Percentiles rank a stretch among this genome's conserved stretches.
These are phyloP conservation scores for Candida glucosophila DNA, from an alignment of 1,139 yeast species.

Conservation along the genomic window DNA sequence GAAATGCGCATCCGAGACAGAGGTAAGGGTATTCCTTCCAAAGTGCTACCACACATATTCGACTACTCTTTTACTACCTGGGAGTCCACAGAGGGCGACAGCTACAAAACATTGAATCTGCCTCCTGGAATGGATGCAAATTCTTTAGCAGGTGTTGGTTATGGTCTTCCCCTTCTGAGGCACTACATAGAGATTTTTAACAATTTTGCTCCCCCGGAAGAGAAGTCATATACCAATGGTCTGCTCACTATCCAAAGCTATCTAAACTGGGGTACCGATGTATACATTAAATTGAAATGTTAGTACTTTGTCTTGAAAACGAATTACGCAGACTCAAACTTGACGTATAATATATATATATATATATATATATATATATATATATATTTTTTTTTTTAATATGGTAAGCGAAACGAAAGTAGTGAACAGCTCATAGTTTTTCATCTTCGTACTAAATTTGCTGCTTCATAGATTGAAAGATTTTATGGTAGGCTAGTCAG, in stretches of 20 bases:
- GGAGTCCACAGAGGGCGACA: slow-evolving; percentile 50
- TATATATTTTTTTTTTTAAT: too few relatives aligned
- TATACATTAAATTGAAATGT: slow-evolving; percentile 23
- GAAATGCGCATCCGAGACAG: slow-evolving; percentile 73
- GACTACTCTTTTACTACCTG: slow-evolving; percentile 83
- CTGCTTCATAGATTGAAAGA: too few relatives aligned
- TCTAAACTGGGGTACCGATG: slow-evolving; percentile 71
- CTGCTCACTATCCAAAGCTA: slow-evolving; percentile 70
- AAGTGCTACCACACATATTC: slow-evolving; percentile 56
- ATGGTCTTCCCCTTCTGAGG: slow-evolving; percentile 81
- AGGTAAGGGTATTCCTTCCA: slow-evolving; percentile 82
- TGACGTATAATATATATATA: neutral
- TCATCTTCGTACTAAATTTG: too few relatives aligned
- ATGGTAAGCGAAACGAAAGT: too few relatives aligned
- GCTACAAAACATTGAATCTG: slow-evolving; percentile 50
- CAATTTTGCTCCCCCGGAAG: slow-evolving; percentile 11
- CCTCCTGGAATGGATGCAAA: slow-evolving; percentile 68
- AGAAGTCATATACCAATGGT: slow-evolving; percentile 35
- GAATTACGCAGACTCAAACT: neutral
- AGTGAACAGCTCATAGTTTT: too few relatives aligned
- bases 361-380: too few relatives aligned
- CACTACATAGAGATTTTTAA: slow-evolving; percentile 39
- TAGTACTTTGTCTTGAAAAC: neutral
- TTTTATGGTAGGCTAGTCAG: too few relatives aligned
- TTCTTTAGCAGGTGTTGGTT: slow-evolving; percentile 92